Evolutionary conservation across 805 yeast species (phyloP), one percentile per base, ranked within the genome.

Genomic region (Cyberlindnera petersonii): DNA sequence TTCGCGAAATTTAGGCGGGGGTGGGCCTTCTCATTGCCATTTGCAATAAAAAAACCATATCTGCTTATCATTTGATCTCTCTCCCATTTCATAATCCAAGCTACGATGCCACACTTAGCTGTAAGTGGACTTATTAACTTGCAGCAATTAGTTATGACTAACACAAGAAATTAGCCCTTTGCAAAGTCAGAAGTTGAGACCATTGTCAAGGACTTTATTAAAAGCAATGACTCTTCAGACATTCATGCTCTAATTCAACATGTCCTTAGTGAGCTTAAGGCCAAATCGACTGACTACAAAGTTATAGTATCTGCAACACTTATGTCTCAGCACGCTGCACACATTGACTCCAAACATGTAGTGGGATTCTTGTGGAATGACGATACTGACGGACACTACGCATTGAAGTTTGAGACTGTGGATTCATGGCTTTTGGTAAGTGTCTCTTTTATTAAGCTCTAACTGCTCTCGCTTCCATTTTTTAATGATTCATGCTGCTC

Each of bases 311-410:
- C 39, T 4, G 48, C 37, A 1, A 26, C 45, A 0, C 9, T 33
- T 7, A 10, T 41, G 9, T 23, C 40, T 4, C 24, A 28, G 13
- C 23, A 18, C 3, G 31, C 31, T 4, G 35, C 22, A 3, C 4
- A 13, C 13, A 9, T 17, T 9, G 27, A 35, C 2, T 24, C 35
- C 14, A 33, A 36, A 26, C 39, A 39, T 19, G 17, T 43, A 5
- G 27, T 41, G 3, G 48, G 46, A 5, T 31, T 23, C 19, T 33
- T 41, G 3, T 38, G 43, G 42, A 40, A 44, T n/a, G 43, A 36
- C 8, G 42, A 39, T 4, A 44, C 41, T 2, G 48, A 44, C 18
- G 48, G 48, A 5, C 35, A 36, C 14, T 41, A 41, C 37, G n/a
- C 39, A 2, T 23, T 41, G 26, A 32, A 36, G 33, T 26, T 27